These are phyloP conservation scores for Jatropha multifida DNA, from an alignment of 441 rosid genomes.

Conservation along the genomic window DNA sequence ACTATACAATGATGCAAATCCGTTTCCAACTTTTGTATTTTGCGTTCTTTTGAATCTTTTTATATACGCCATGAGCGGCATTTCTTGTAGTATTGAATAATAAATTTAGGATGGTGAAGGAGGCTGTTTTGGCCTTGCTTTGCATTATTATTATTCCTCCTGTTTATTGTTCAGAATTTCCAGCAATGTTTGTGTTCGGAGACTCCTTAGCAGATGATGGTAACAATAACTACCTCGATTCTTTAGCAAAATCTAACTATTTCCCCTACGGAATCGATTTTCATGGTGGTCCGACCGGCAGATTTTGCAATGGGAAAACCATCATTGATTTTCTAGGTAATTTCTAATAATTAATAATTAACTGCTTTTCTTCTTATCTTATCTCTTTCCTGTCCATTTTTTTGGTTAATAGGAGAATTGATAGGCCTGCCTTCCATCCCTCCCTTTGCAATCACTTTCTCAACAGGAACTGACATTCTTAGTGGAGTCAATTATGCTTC, in stretches of 20 bases:
- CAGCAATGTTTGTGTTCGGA: constrained; percentile 39
- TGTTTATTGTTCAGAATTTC: constrained; percentile 4
- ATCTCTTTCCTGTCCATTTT: no score
- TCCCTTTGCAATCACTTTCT: constrained; percentile 20
- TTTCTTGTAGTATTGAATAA: background rate
- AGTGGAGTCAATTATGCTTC: constrained; percentile 46
- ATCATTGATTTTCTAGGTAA: constrained; percentile 37
- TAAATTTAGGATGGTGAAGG: background rate
- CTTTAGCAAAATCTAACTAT: constrained; percentile 33
- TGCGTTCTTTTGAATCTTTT: no score
- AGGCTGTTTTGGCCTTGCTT: no score
- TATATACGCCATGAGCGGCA: background rate
- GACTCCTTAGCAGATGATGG: constrained; percentile 36
- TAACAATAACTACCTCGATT: constrained; percentile 29
- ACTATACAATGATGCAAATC: background rate
- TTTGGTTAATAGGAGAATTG: constrained; percentile 27
- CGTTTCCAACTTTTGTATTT: background rate
- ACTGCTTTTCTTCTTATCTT: no score
- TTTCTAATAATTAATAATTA: no score
- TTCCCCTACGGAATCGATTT: constrained; percentile 35
- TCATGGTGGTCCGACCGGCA: constrained; percentile 28
- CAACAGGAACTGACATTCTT: constrained; percentile 13
- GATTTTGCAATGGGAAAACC: constrained; percentile 40
- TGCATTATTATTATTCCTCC: background rate
- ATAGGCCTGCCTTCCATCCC: constrained; percentile 35